Percentiles rank a stretch among this genome's conserved stretches.
Evolutionary conservation across 306 rosid species (phyloP).

Genomic region (Purshia tridentata): DNA sequence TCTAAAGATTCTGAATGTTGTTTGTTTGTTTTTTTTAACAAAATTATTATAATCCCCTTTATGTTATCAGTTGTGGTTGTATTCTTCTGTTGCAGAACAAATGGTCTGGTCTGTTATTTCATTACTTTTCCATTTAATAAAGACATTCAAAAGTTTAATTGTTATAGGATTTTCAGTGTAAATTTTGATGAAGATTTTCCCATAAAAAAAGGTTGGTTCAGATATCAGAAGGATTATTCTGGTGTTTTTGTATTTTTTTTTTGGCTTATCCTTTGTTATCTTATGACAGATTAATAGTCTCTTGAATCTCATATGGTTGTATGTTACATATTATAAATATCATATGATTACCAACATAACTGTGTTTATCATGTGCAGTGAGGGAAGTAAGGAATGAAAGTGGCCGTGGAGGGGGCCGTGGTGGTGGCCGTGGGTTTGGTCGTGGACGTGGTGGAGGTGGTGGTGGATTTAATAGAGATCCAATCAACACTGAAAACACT

Average conservation of each 20-base stretch:
- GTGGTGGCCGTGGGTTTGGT: conserved; percentile 44
- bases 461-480: conserved; percentile 43
- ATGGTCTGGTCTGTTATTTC: too few relatives aligned
- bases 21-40: not conserved
- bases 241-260: not conserved
- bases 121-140: too few relatives aligned
- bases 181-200: not conserved
- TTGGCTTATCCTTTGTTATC: not conserved
- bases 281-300: not conserved
- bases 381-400: conserved; percentile 44
- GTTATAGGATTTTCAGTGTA: not conserved
- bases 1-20: not conserved
- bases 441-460: conserved; percentile 52
- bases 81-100: too few relatives aligned
- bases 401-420: conserved; percentile 52
- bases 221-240: too few relatives aligned
- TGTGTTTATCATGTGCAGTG: conserved; percentile 26
- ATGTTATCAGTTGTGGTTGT: not conserved
- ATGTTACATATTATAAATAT: not conserved
- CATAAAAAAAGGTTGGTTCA: not conserved
- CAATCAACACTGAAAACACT: conserved; percentile 37
- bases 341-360: not conserved
- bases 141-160: not conserved
- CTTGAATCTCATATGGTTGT: not conserved
- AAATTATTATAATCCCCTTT: not conserved